Percentiles rank a stretch among this genome's conserved stretches.
These are phyloP conservation scores for Fusarium setosum DNA, from an alignment of 2,329 filamentous ascomycete species.

Conservation along the genomic window DNA sequence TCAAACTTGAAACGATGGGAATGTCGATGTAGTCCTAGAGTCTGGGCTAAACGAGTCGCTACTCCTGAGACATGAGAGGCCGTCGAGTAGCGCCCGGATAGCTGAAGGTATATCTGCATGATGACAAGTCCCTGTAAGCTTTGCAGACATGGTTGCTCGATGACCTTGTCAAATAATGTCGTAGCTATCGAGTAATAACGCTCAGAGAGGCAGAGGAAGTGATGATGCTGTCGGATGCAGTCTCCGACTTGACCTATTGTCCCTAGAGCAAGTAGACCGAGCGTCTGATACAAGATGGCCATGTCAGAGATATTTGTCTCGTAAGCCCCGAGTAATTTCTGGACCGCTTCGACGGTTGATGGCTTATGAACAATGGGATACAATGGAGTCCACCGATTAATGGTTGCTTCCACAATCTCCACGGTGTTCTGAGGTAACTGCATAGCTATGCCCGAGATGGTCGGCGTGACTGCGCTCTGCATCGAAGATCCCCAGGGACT, in stretches of 20 bases:
- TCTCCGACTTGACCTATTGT: slow-evolving; percentile 21
- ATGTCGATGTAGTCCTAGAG: slow-evolving; percentile 39
- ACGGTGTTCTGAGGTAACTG: slow-evolving; percentile 24
- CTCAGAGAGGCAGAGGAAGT: slow-evolving; percentile 38
- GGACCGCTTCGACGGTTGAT: slow-evolving; percentile 24
- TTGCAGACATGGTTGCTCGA: slow-evolving; percentile 28
- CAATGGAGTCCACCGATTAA: slow-evolving; percentile 22
- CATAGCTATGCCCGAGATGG: slow-evolving; percentile 12
- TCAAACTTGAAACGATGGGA: slow-evolving; percentile 42
- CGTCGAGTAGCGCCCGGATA: slow-evolving; percentile 33
- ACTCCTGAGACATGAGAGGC: slow-evolving; percentile 39
- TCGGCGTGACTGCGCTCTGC: neutral
- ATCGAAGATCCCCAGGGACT: slow-evolving; percentile 29
- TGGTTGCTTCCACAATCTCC: slow-evolving; percentile 24
- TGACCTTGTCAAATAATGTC: slow-evolving; percentile 20
- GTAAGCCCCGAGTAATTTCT: neutral
- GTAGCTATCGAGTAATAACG: slow-evolving; percentile 30
- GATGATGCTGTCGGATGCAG: slow-evolving; percentile 20
- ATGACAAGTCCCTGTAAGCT: slow-evolving; percentile 38
- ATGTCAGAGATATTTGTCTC: neutral
- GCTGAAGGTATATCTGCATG: slow-evolving; percentile 38
- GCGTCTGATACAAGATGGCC: slow-evolving; percentile 24
- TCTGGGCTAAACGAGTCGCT: slow-evolving; percentile 39
- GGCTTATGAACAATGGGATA: slow-evolving; percentile 34
- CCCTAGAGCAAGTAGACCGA: slow-evolving; percentile 35